Conservation (phyloP, 2,329 filamentous ascomycete genomes). For the Metarhizium album region DNA sequence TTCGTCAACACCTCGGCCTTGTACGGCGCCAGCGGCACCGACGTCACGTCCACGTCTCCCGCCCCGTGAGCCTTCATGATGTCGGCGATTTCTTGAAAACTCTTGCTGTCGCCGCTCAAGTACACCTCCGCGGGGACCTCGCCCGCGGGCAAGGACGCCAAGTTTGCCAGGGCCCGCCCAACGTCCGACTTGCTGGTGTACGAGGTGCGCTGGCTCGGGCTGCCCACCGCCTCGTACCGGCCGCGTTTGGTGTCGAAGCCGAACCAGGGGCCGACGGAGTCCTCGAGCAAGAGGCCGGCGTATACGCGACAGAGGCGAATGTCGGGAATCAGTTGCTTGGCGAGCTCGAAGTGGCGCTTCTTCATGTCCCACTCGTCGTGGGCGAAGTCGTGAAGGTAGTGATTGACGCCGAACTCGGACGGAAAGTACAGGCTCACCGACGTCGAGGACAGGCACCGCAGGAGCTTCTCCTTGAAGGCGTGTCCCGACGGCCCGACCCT, state of each 20-base stretch:
- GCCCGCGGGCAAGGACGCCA: no score
- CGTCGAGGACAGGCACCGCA: slow-evolving; percentile 13
- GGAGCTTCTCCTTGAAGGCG: slow-evolving; percentile 18
- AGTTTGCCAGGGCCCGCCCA: no score
- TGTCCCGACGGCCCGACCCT: slow-evolving; percentile 2
- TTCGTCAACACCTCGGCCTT: no score
- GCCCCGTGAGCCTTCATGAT: no score
- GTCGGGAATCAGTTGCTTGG: slow-evolving; percentile 7
- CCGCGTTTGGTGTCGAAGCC: no score
- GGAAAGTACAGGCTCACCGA: slow-evolving; percentile 22
- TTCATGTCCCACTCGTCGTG: slow-evolving; percentile 23
- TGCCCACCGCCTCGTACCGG: slow-evolving; percentile 10
- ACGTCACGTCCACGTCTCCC: no score
- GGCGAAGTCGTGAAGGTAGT: slow-evolving; percentile 24
- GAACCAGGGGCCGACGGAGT: slow-evolving; percentile 1
- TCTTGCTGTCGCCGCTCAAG: no score
- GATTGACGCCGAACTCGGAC: slow-evolving; percentile 27
- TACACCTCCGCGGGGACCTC: no score
- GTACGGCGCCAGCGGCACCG: no score
- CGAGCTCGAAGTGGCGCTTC: slow-evolving; percentile 17
- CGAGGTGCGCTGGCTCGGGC: no score
- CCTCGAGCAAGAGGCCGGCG: slow-evolving; percentile 21
- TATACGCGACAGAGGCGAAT: slow-evolving; percentile 20
- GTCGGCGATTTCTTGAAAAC: no score
- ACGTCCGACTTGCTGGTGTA: no score